Evolutionary conservation across 306 rosid genomes (phyloP).

Genomic region (Coriaria nepalensis): DNA sequence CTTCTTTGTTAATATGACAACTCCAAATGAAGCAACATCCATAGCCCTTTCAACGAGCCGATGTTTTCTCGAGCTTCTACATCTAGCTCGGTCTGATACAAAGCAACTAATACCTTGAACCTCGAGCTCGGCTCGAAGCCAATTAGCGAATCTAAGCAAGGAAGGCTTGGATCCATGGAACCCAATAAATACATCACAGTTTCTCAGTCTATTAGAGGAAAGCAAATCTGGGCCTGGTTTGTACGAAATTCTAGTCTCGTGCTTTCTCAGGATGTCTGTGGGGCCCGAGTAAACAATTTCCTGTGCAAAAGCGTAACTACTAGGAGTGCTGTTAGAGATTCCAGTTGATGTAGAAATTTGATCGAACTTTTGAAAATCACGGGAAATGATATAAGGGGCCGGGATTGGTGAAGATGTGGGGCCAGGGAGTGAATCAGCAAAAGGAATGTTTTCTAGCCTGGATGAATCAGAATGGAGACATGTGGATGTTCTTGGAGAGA

Average conservation of each 20-base stretch:
- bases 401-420: slow-evolving; percentile 18
- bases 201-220: slow-evolving; percentile 51
- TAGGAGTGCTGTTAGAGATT: slow-evolving; percentile 43
- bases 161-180: slow-evolving; percentile 54
- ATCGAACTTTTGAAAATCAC: slow-evolving; percentile 40
- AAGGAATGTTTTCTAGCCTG: slow-evolving; percentile 16
- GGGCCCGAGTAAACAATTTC: slow-evolving; percentile 25
- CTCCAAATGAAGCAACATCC: slow-evolving; percentile 78
- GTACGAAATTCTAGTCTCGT: slow-evolving; percentile 25
- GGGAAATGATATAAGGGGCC: slow-evolving; percentile 21
- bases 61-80: slow-evolving; percentile 52
- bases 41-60: slow-evolving; percentile 59
- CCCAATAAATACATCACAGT: slow-evolving; percentile 71
- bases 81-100: slow-evolving; percentile 58
- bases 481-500: slow-evolving; percentile 70
- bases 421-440: no score
- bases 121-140: slow-evolving; percentile 81
- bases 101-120: slow-evolving; percentile 78
- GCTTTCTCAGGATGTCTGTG: slow-evolving; percentile 32
- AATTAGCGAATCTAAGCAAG: slow-evolving; percentile 50
- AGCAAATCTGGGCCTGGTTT: slow-evolving; percentile 40
- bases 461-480: slow-evolving; percentile 37
- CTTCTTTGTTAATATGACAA: slow-evolving; percentile 59
- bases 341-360: slow-evolving; percentile 41
- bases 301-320: slow-evolving; percentile 26